These are phyloP conservation scores for Phaeotremella fagi DNA, from an alignment of 768 basidiomycete species.

Conservation along the genomic window DNA sequence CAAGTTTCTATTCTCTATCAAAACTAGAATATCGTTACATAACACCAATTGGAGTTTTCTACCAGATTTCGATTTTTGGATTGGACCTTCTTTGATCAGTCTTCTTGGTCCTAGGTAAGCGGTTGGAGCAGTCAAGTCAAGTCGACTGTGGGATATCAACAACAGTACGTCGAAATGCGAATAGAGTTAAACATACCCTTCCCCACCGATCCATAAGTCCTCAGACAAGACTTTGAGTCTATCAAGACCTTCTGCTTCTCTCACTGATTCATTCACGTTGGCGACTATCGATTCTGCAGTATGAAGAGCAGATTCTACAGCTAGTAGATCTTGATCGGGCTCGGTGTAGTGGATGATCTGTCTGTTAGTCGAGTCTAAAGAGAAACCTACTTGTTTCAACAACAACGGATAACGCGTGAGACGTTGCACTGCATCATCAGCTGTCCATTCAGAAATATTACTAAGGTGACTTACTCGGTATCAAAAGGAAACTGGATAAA, in stretches of 20 bases:
- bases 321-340: conserved; percentile 58
- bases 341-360: conserved; percentile 78
- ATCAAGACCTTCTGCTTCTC: conserved; percentile 74
- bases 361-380: neutral
- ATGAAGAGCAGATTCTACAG: conserved; percentile 57
- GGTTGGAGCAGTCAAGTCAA: conserved; percentile 88
- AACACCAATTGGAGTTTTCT: conserved; percentile 70
- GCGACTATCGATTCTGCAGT: conserved; percentile 69
- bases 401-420: conserved; percentile 90
- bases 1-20: conserved; percentile 70
- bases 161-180: neutral
- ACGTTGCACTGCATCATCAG: conserved; percentile 70
- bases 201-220: conserved; percentile 72
- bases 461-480: conserved; percentile 60
- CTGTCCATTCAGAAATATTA: neutral
- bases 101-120: conserved; percentile 73
- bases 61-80: conserved; percentile 79
- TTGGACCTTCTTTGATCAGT: conserved; percentile 70
- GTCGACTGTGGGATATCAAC: conserved; percentile 54
- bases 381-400: conserved; percentile 61
- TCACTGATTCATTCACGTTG: conserved; percentile 81
- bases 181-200: conserved; percentile 57
- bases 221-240: conserved; percentile 70
- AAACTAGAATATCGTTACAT: conserved; percentile 82
- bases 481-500: conserved; percentile 81